Conservation (phyloP, 2,329 filamentous ascomycete genomes). For the Calonectria pseudoturangicola region DNA sequence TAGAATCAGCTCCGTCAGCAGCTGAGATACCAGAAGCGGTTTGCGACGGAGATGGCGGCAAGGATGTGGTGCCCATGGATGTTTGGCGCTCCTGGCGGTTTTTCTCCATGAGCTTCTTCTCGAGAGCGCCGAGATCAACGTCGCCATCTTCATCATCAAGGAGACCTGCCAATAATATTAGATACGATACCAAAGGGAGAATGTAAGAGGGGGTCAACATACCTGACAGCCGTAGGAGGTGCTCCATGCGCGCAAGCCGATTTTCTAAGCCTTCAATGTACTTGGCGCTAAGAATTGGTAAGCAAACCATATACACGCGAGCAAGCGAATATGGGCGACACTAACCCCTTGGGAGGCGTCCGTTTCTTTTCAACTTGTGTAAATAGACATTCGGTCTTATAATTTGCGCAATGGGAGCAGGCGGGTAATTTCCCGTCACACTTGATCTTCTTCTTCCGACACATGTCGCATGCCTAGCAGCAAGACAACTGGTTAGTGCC, state of each 20-base stretch:
- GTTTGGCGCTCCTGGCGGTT: constrained; percentile 69
- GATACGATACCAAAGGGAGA: background rate
- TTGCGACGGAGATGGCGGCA: constrained; percentile 71
- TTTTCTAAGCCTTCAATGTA: constrained; percentile 99
- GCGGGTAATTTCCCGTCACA: constrained; percentile 97
- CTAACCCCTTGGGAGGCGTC: constrained; percentile 95
- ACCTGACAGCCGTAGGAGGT: constrained; percentile 88
- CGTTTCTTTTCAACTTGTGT: constrained; percentile 99
- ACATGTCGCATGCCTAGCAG: constrained; percentile 92
- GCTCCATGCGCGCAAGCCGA: constrained; percentile 95
- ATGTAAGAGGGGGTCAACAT: constrained; percentile 41
- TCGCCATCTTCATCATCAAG: constrained; percentile 90
- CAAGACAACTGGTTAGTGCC: constrained; percentile 41
- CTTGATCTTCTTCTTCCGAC: constrained; percentile 97
- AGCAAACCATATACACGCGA: constrained; percentile 37
- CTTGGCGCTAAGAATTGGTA: constrained; percentile 80
- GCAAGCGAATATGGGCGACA: constrained; percentile 1
- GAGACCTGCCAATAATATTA: constrained; percentile 72
- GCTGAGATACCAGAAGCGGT: constrained; percentile 61
- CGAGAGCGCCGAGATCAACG: constrained; percentile 90
- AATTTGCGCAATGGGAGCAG: constrained; percentile 97
- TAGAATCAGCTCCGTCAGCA: constrained; percentile 64
- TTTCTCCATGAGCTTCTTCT: constrained; percentile 82
- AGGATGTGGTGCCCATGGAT: constrained; percentile 68
- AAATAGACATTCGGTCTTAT: constrained; percentile 98